phyloP scores from a whole-genome alignment of 2,329 filamentous ascomycete species.

The Botryotinia convoluta region DNA sequence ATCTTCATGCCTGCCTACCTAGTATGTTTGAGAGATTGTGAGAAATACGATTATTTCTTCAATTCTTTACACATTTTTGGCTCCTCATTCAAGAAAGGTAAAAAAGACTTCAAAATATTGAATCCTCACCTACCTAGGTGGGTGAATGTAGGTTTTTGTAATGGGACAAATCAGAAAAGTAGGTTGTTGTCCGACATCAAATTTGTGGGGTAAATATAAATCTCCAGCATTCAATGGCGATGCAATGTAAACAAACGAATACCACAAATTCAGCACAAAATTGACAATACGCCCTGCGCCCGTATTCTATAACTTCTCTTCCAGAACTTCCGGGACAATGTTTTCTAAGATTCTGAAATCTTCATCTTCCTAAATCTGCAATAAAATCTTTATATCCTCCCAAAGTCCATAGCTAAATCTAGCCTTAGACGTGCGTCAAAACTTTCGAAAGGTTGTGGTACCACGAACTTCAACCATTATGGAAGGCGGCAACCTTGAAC shows the following conservation, averaged over 20 bases:
- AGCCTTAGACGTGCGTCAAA: not conserved
- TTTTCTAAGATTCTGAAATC: not conserved
- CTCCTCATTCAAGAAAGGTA: not conserved
- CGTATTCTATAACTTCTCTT: not conserved
- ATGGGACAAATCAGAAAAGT: not conserved
- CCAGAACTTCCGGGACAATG: not conserved
- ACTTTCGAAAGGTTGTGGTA: not conserved
- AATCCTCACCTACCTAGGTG: not conserved
- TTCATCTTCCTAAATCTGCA: not conserved
- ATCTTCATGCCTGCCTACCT: slow-evolving; percentile 2
- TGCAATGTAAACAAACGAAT: not conserved
- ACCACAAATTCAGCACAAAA: not conserved
- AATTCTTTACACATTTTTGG: not conserved
- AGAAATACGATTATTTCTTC: not conserved
- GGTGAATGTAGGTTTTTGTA: not conserved
- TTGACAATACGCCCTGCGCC: not conserved
- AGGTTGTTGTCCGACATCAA: not conserved
- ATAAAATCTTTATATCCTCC: not conserved
- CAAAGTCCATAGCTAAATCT: not conserved
- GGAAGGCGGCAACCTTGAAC: slow-evolving; percentile 30
- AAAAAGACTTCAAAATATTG: not conserved
- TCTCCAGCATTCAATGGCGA: not conserved
- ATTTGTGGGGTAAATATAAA: slow-evolving; percentile 7
- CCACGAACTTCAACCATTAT: slow-evolving; percentile 25
- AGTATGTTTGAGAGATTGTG: not conserved